These are phyloP conservation scores for Bimuria novae-zelandiae DNA, from an alignment of 2,329 filamentous ascomycete genomes.

Conservation along the genomic window DNA sequence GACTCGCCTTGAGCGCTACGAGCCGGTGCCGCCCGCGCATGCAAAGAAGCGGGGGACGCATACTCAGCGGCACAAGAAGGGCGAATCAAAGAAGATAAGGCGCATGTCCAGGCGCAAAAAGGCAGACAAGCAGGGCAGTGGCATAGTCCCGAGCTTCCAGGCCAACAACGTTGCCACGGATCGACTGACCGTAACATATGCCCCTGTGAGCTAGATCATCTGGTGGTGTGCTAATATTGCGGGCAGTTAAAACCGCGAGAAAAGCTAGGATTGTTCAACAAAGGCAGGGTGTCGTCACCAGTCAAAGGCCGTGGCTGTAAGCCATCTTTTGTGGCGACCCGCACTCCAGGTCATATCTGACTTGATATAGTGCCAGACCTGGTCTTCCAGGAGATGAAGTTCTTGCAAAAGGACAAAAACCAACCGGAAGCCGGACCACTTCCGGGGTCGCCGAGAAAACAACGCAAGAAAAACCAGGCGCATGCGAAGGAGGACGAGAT, in stretches of 20 bases:
- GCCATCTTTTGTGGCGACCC: conserved; percentile 19
- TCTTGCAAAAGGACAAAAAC: conserved; percentile 47
- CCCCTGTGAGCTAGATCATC: conserved; percentile 14
- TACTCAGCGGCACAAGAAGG: conserved; percentile 20
- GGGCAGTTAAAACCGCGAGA: conserved; percentile 50
- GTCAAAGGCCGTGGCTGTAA: conserved; percentile 50
- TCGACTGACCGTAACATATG: conserved; percentile 51
- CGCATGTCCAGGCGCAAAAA: conserved; percentile 44
- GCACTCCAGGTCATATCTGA: conserved; percentile 24
- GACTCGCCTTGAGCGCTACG: conserved; percentile 53
- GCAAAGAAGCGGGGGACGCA: conserved; percentile 31
- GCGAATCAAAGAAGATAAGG: conserved; percentile 38
- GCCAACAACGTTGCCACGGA: conserved; percentile 51
- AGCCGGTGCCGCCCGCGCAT: conserved; percentile 39
- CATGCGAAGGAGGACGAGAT: conserved; percentile 48
- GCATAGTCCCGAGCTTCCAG: conserved; percentile 50
- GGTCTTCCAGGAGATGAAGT: conserved; percentile 57
- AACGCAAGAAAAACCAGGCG: conserved; percentile 37
- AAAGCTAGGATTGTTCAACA: conserved; percentile 54
- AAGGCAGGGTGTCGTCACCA: conserved; percentile 54
- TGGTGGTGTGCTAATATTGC: conserved; percentile 29
- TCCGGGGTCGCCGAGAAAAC: conserved; percentile 31
- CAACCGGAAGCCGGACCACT: conserved; percentile 29
- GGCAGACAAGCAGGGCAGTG: conserved; percentile 42
- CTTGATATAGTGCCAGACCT: conserved; percentile 53